Evolutionary conservation across 768 basidiomycete species (phyloP), one percentile per base, ranked within the genome.

Genomic region (Boletus reticulatus): DNA sequence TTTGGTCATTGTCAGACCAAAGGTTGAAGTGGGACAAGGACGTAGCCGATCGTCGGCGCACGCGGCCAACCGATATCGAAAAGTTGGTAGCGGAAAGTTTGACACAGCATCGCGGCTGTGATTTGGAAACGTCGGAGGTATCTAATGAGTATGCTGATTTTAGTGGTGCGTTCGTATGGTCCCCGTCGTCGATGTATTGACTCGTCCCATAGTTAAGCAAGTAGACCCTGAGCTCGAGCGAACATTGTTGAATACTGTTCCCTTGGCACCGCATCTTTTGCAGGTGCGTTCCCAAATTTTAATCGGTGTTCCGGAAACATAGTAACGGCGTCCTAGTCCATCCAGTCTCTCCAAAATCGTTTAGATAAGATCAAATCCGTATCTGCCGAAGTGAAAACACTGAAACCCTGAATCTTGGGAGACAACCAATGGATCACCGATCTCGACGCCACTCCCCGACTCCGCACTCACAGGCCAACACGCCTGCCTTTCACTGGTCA

Each of bases 1-100:
- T 94, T 43, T 92, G 88, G 87, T 86, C 87, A 1, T 70, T 94
- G 19, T 84, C 88, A 41, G 83, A 87, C 59, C 88, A 88, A 47
- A 77, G 86, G 31, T 72, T 92, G 49, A 80, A 86, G 59, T 91
- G 84, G 84, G 85, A 92, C 65, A 84, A 82, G 57, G 80, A 85
- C 53, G 79, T 90, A 38, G 85, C 87, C 22, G 80, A 81, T 47
- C 82, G 81, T 54, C 80, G 92, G 44, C 84, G 88, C 46, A 81
- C 75, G 10, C 73, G 78, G 41, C 93, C 92, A 0, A 64, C 60
- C 19, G 78, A 84, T 53, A 76, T 88, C 17, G 77, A 80, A 55
- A 56, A 62, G 8, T 50, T 76, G 32, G 63, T 84, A 52, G 59
- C 65, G 37, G 73, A 80, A 45, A 68, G 76, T 39, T 57, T 79